Evolutionary conservation across 2,329 filamentous ascomycete genomes (phyloP), one percentile per base, ranked within the genome.

Genomic region (Fusarium globosum): DNA sequence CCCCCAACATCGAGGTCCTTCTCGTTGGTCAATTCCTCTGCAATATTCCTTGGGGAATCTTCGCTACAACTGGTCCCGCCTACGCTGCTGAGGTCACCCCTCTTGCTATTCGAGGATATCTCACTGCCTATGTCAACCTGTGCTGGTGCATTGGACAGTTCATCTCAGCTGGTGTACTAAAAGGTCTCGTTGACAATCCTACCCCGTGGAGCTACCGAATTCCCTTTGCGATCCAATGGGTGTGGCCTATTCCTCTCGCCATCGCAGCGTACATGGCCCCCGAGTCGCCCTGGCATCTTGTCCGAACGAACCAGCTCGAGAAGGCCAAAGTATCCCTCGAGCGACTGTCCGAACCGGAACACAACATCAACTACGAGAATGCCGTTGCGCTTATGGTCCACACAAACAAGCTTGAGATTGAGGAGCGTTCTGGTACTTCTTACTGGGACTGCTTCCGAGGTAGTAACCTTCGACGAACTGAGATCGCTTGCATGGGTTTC

Each of bases 391-490:
- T 84, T 68, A 85, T 86, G 80, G 80, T 84, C 4, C 81, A 85
- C 61, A 86, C 85, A 38, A 82, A 85, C 74, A 82, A 86, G 76
- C 73, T 86, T 8, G 86, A 88, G 75, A 81, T 83, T 62, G 78
- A 83, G 62, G 78, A 83, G 68, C 80, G 78, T 2, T 69, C 72
- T 1, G 85, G 85, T 5, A 81, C 81, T 18, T 79, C 73, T 2
- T 86, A 87, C 68, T 71, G 75, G 61, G 86, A 88, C 70, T 85
- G 83, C 67, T 88, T 88, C 82, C 79, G 79, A 16, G 86, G 86
- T 33, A 82, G 82, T 21, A 84, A 88, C 75, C 80, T 82, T 5
- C 83, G 84, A 45, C 83, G 85, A 48, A 86, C 85, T 8, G 83
- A 86, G 75, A 84, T 87, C 60, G 82, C 82, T 30, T 82, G 82